A percentile compares a stretch with the other conserved stretches of the same genome.
These are phyloP conservation scores for Schrenkiella parvula DNA, from an alignment of 345 rosid genomes.

Conservation along the genomic window DNA sequence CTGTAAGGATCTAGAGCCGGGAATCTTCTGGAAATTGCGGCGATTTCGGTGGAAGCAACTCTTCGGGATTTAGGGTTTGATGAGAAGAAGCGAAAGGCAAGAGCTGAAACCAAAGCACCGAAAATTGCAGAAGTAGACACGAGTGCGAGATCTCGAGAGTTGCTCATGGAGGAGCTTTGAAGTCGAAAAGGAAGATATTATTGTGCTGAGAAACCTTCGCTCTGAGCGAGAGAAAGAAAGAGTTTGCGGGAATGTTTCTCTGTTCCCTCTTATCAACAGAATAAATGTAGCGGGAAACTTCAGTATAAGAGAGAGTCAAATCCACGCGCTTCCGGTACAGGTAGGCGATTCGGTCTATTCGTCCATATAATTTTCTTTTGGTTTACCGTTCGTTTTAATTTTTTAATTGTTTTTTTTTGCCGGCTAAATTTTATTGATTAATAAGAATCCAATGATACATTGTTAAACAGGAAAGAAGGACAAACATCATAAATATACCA, in stretches of 20 bases:
- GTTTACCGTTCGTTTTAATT: neutral
- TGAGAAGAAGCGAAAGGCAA: constrained; percentile 52
- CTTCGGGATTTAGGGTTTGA: constrained; percentile 34
- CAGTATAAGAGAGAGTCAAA: neutral
- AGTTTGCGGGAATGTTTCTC: neutral
- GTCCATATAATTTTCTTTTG: neutral
- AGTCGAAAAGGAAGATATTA: neutral
- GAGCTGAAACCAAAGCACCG: constrained; percentile 64
- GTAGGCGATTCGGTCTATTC: neutral
- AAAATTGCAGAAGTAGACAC: constrained; percentile 56
- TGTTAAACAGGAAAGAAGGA: too few relatives aligned
- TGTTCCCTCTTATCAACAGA: constrained; percentile 7
- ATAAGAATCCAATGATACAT: too few relatives aligned
- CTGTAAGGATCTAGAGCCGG: constrained; percentile 56
- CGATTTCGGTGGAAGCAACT: constrained; percentile 30
- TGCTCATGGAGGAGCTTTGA: constrained; percentile 43
- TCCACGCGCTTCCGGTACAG: constrained; percentile 1
- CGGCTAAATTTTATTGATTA: too few relatives aligned
- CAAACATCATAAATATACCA: too few relatives aligned
- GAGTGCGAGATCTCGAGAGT: constrained; percentile 54
- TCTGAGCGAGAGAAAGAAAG: neutral
- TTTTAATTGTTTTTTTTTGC: too few relatives aligned
- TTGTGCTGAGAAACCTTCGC: neutral
- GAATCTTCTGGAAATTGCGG: constrained; percentile 33
- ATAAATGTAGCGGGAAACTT: constrained; percentile 36